phyloP scores from a whole-genome alignment of 2,329 filamentous ascomycete genomes.

The Corynespora cassiicola region DNA sequence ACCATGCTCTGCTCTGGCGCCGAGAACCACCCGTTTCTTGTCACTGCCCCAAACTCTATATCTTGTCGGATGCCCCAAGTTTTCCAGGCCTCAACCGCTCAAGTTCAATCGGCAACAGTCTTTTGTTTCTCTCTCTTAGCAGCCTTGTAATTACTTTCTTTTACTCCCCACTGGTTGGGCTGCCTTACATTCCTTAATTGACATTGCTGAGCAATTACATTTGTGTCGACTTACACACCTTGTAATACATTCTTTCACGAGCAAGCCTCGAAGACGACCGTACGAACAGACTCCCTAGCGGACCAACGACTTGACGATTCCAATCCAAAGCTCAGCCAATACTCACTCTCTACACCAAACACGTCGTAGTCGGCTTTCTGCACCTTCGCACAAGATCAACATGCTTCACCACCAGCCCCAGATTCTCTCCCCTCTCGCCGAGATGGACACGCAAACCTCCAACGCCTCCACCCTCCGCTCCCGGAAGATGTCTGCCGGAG shows the following conservation, averaged over 20 bases:
- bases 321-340: conserved; percentile 4
- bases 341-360: conserved; percentile 11
- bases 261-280: conserved; percentile 56
- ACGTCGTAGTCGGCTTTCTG: conserved; percentile 48
- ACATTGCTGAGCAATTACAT: conserved; percentile 51
- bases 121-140: conserved; percentile 45
- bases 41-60: conserved; percentile 41
- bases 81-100: conserved; percentile 45
- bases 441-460: conserved; percentile 40
- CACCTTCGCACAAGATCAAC: conserved; percentile 13
- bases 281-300: conserved; percentile 38
- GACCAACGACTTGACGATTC: conserved; percentile 30
- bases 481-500: conserved; percentile 73
- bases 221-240: conserved; percentile 34
- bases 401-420: conserved; percentile 49
- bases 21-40: conserved; percentile 35
- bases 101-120: conserved; percentile 47
- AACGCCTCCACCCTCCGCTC: conserved; percentile 63
- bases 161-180: conserved; percentile 62
- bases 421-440: conserved; percentile 45
- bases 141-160: conserved; percentile 55
- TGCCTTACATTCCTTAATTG: conserved; percentile 59
- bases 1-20: conserved; percentile 33
- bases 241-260: conserved; percentile 48
- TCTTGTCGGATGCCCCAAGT: conserved; percentile 42